Base-by-base conservation (phyloP, 2,329 filamentous ascomycete genomes). In the Annulohypoxylon truncatum region DNA sequence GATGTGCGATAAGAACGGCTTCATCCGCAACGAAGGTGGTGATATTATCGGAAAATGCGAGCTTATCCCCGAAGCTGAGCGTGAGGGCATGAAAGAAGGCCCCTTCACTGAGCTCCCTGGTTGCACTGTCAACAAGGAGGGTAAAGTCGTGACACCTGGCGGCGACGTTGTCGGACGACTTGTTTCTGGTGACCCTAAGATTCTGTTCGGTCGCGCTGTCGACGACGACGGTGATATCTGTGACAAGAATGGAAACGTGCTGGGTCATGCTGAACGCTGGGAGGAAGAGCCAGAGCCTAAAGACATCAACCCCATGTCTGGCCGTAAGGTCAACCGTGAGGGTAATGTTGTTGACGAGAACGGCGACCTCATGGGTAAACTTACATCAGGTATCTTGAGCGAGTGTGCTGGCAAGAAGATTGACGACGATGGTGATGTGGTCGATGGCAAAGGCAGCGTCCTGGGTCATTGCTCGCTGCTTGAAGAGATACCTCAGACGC, bases 151-250 rank as follows among this genome's bases (percentile, higher is more conserved):
- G 42, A 90, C 90, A 7, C 81, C 84, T 0, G 82, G 86, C 52
- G 92, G 91, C 33, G 88, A 92, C 67, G 84, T 91, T 22, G 91
- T 96, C 50, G 93, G 93, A 20, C 84, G 90, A 42, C 84, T 95
- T 38, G 82, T 86, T 2, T 87, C 89, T 48, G 93, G 92, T 2
- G 91, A 96, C 58, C 77, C 85, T 33, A 93, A 93, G 84, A 82
- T 84, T 54, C 85, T 96, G 0, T 87, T 90, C 35, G 93, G 93
- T 13, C 90, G 92, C 48, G 74, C 83, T 7, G 92, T 96, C 15
- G 93, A 96, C 61, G 90, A 93, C 67, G 92, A 96, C 68, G 93
- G 93, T 35, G 92, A 96, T 61, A 89, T 96, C 29, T 83, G 92
- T 60, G 93, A 96, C 82, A 89, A 89, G 77, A 94, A 93, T 74